These are phyloP conservation scores for Apiospora malaysiana DNA, from an alignment of 2,329 filamentous ascomycete species.

Conservation along the genomic window DNA sequence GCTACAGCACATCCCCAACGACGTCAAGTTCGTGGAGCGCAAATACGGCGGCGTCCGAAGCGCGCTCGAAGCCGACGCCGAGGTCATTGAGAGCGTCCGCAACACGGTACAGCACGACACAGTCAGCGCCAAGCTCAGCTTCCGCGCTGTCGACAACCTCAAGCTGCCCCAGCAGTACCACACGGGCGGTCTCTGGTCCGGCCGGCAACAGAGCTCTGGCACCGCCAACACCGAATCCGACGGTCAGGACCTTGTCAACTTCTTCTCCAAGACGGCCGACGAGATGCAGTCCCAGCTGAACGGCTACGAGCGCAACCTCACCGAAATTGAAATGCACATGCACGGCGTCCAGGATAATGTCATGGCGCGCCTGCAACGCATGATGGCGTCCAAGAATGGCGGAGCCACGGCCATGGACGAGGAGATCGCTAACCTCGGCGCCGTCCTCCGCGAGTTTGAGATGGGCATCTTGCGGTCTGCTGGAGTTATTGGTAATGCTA, in stretches of 20 bases:
- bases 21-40: conserved; percentile 50
- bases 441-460: conserved; percentile 69
- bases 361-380: conserved; percentile 63
- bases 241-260: conserved; percentile 65
- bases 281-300: conserved; percentile 65
- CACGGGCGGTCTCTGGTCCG: conserved; percentile 50
- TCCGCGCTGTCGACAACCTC: conserved; percentile 53
- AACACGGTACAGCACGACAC: conserved; percentile 49
- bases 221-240: conserved; percentile 52
- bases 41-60: conserved; percentile 52
- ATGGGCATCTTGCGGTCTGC: conserved; percentile 68
- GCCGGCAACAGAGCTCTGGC: conserved; percentile 46
- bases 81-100: conserved; percentile 49
- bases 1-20: conserved; percentile 54
- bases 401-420: conserved; percentile 49
- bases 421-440: conserved; percentile 57
- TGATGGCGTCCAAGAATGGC: conserved; percentile 48
- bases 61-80: conserved; percentile 47
- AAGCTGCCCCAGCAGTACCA: conserved; percentile 57
- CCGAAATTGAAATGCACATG: conserved; percentile 70
- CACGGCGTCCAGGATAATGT: conserved; percentile 66
- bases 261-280: conserved; percentile 67
- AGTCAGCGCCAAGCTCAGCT: conserved; percentile 49
- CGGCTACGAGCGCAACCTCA: conserved; percentile 62
- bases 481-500: conserved; percentile 61